A percentile compares a stretch with the other conserved stretches of the same genome.
phyloP scores from a whole-genome alignment of 2,329 filamentous ascomycete species.

The Karstenula rhodostoma region DNA sequence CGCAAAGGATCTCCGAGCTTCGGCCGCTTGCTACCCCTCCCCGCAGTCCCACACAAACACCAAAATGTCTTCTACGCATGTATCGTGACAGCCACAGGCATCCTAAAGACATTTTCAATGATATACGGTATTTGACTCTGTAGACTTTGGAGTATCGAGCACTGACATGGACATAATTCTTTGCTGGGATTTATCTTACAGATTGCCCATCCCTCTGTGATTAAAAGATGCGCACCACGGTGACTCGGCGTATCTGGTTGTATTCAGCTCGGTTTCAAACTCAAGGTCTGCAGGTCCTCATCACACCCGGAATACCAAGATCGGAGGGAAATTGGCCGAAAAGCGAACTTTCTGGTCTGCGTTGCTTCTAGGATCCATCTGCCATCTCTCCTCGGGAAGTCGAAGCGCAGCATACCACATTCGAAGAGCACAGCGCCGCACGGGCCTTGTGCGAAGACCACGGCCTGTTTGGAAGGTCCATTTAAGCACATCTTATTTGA shows the following conservation, averaged over 20 bases:
- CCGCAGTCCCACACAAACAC: neutral
- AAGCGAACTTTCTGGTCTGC: neutral
- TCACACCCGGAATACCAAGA: neutral
- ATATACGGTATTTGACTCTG: neutral
- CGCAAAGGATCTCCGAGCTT: neutral
- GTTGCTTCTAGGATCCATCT: neutral
- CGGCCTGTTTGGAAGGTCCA: neutral
- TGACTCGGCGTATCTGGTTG: too few species aligned
- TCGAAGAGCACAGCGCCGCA: neutral
- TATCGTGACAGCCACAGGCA: neutral
- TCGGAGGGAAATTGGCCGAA: neutral
- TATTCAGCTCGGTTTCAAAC: too few species aligned
- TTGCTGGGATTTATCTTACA: too few species aligned
- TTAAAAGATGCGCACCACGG: too few species aligned
- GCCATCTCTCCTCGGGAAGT: neutral
- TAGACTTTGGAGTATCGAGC: neutral
- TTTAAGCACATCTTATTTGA: neutral
- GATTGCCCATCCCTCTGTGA: too few species aligned
- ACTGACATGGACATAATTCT: too few species aligned
- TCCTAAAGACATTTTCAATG: too few species aligned
- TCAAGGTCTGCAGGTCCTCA: neutral
- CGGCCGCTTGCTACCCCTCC: neutral
- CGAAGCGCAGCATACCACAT: neutral
- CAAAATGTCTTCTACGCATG: neutral
- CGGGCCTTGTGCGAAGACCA: neutral